Conservation (phyloP, 2,329 filamentous ascomycete species). For the Fusarium sp. region DNA sequence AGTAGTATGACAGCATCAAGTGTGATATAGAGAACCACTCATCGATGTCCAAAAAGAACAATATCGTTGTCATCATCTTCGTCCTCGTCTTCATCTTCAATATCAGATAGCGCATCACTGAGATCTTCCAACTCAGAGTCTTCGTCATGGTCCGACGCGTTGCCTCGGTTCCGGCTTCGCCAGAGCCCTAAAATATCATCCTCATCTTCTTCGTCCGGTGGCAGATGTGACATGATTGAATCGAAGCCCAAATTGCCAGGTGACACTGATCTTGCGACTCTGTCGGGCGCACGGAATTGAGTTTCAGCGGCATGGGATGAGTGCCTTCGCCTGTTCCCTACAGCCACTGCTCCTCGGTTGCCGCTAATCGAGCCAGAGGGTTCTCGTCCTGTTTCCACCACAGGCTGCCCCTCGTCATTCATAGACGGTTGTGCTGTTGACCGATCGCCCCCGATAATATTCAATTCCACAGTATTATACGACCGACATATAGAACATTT, state of each 20-base stretch:
- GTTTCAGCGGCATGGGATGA: constrained; percentile 53
- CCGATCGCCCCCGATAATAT: constrained; percentile 62
- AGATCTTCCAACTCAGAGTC: constrained; percentile 59
- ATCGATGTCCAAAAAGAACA: constrained; percentile 61
- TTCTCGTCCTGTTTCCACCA: constrained; percentile 20
- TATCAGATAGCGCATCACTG: constrained; percentile 54
- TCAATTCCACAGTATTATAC: constrained; percentile 75
- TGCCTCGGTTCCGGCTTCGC: constrained; percentile 58
- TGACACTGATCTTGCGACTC: constrained; percentile 59
- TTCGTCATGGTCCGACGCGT: constrained; percentile 61
- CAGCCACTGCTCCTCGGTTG: constrained; percentile 26
- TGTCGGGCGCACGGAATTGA: constrained; percentile 51
- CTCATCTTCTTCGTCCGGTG: constrained; percentile 60
- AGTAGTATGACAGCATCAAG: constrained; percentile 10
- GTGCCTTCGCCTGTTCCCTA: constrained; percentile 51
- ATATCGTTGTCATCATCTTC: constrained; percentile 64
- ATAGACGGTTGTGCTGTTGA: constrained; percentile 43
- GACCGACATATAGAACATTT: constrained; percentile 82
- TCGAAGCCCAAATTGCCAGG: constrained; percentile 49
- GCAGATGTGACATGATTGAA: constrained; percentile 40
- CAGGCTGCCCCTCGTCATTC: constrained; percentile 39
- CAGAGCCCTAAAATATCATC: constrained; percentile 70
- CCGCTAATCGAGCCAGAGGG: constrained; percentile 18
- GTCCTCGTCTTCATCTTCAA: constrained; percentile 61
- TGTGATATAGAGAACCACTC: constrained; percentile 29